Base-by-base conservation (phyloP, 2,329 filamentous ascomycete species). In the Basipetospora chlamydospora region DNA sequence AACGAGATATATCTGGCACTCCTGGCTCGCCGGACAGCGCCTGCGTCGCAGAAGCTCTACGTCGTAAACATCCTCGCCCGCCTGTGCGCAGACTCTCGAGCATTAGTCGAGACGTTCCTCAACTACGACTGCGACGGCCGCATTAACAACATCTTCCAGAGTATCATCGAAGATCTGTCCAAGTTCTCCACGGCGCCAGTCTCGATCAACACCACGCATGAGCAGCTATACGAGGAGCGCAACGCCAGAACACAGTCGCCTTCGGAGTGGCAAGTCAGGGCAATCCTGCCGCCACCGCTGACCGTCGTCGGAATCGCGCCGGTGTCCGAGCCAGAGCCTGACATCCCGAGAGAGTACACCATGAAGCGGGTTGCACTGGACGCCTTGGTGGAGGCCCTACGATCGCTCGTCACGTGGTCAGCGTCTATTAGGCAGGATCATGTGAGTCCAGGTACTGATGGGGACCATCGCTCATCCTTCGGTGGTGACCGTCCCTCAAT, bases 71-170 rank as follows among this genome's bases (percentile, higher is more conserved):
- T 98, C 18, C 67, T 98, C 36, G 81, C 84, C 47, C 72, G 88
- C 40, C 66, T 98, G 33, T 87, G 81, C 41, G 77, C 74, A 12
- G 90, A 98, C 52, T 84, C 88, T 2, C 73, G 84, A 45, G 87
- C 85, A 0, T 57, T 98, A 33, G 90, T 98, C 12, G 90, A 98
- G 57, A 80, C 87, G 11, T 98, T 98, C 56, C 71, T 98, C 43
- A 98, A 98, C 57, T 98, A 98, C 52, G 90, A 98, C 54, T 98
- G 90, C 59, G 92, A 96, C 50, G 73, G 88, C 41, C 86, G 85
- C 28, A 73, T 96, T 41, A 88, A 96, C 59, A 98, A 98, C 56
- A 90, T 96, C 57, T 98, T 93, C 55, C 90, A 98, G 57, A 80
- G 73, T 15, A 78, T 96, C 37, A 87, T 98, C 34, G 92, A 98